Evolutionary conservation across 768 basidiomycete genomes (phyloP).

Genomic region (Nevesoporus exiguus): DNA sequence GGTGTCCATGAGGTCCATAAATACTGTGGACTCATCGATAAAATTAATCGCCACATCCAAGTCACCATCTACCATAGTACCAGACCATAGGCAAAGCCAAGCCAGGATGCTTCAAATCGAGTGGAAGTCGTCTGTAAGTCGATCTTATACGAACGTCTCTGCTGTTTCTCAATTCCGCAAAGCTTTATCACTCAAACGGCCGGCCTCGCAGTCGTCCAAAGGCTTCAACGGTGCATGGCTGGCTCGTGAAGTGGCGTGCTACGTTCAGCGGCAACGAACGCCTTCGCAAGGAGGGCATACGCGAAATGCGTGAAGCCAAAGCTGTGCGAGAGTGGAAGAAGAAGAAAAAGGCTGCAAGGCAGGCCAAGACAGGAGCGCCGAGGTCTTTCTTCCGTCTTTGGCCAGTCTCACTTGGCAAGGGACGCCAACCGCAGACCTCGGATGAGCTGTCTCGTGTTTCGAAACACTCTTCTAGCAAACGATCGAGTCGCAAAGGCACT

Average conservation of each 20-base stretch:
- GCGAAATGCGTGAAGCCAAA: constrained; percentile 63
- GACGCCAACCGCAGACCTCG: constrained; percentile 10
- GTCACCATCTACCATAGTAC: constrained; percentile 2
- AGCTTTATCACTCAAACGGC: constrained; percentile 37
- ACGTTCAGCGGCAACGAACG: constrained; percentile 62
- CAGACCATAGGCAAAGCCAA: constrained; percentile 3
- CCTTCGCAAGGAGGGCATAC: constrained; percentile 63
- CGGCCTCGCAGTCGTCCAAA: constrained; percentile 48
- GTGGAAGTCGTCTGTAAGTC: constrained; percentile 33
- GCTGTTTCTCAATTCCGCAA: background rate
- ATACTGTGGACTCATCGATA: constrained; percentile 14
- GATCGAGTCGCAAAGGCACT: constrained; percentile 5
- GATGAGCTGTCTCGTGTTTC: constrained; percentile 5
- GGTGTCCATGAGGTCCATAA: constrained; percentile 20
- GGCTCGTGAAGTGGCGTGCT: constrained; percentile 77
- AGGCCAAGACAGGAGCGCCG: constrained; percentile 13
- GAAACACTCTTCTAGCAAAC: constrained; percentile 10
- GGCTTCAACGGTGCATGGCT: constrained; percentile 63
- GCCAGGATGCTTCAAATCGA: constrained; percentile 29
- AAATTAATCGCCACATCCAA: constrained; percentile 10
- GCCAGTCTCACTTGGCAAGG: constrained; percentile 25
- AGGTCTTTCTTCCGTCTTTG: constrained; percentile 23
- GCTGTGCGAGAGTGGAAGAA: constrained; percentile 30
- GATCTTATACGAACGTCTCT: background rate
- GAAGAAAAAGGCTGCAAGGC: constrained; percentile 21